Percentiles rank a stretch among this genome's conserved stretches.
phyloP scores from a whole-genome alignment of 371 early-diverging fungal genomes.

The Coemansia sp. region DNA sequence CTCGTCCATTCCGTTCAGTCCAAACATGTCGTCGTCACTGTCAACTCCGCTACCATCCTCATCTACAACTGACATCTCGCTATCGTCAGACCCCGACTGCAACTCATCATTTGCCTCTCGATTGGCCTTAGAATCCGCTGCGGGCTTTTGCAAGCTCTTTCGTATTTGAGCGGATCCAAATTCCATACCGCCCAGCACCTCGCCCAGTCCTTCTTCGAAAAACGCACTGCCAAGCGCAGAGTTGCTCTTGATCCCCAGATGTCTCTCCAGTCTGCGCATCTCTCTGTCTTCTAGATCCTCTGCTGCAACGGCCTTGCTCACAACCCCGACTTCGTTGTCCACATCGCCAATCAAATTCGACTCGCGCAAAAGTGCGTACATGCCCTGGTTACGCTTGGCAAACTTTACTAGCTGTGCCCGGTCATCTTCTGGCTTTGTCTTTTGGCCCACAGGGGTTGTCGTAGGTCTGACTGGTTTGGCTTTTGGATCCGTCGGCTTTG shows the following conservation, averaged over 20 bases:
- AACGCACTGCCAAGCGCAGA: conserved; percentile 58
- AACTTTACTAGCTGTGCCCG: conserved; percentile 61
- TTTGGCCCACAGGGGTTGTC: conserved; percentile 6
- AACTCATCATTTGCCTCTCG: background rate
- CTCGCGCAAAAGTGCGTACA: conserved; percentile 64
- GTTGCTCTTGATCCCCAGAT: conserved; percentile 71
- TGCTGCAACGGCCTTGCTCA: conserved; percentile 31
- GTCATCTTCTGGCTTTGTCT: conserved; percentile 36
- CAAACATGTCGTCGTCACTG: conserved; percentile 40
- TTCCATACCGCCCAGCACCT: conserved; percentile 53
- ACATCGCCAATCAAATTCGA: conserved; percentile 57
- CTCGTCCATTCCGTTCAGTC: conserved; percentile 44
- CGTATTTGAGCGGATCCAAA: conserved; percentile 49
- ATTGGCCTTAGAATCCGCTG: background rate
- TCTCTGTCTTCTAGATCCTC: conserved; percentile 72
- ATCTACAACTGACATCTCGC: background rate
- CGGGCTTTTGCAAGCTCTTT: background rate
- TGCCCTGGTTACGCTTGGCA: conserved; percentile 65
- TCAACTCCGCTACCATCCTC: conserved; percentile 12
- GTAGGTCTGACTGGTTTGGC: background rate
- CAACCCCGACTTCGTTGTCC: conserved; percentile 41
- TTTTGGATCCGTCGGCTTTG: background rate
- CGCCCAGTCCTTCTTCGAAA: conserved; percentile 59
- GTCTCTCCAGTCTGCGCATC: conserved; percentile 73
- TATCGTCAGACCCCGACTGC: background rate